Percentiles rank a stretch among this genome's conserved stretches.
These are phyloP conservation scores for Nicotiana noctiflora DNA, from an alignment of 257 asterid genomes.

Conservation along the genomic window DNA sequence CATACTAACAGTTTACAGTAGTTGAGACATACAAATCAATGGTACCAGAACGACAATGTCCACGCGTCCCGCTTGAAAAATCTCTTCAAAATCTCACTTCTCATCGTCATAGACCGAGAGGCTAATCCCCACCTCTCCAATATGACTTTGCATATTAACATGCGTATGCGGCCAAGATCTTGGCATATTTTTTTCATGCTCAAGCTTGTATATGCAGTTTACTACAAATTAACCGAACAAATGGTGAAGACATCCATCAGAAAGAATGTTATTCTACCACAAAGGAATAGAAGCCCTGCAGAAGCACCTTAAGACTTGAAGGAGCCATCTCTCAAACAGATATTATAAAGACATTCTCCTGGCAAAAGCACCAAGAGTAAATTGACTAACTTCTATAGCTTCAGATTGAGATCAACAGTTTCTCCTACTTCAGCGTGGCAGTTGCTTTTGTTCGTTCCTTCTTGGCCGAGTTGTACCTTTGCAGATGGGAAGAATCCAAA, in stretches of 20 bases:
- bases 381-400: slow-evolving; percentile 35
- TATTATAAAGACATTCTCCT: background rate
- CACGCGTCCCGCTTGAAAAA: background rate
- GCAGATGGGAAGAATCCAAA: slow-evolving; percentile 54
- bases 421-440: slow-evolving; percentile 37
- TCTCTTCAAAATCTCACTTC: background rate
- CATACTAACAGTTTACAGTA: background rate
- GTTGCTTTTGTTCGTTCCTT: slow-evolving; percentile 16
- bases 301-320: slow-evolving; percentile 7
- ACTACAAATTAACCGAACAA: background rate
- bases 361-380: slow-evolving; percentile 1
- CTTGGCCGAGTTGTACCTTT: slow-evolving; percentile 23
- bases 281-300: background rate
- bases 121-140: background rate
- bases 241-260: background rate
- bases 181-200: background rate
- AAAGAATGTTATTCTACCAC: background rate
- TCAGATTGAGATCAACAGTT: slow-evolving; percentile 60
- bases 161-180: background rate
- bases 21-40: background rate
- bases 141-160: background rate
- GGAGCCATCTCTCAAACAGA: background rate
- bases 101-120: background rate
- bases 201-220: background rate
- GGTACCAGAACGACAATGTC: background rate